phyloP scores from a whole-genome alignment of 805 yeast species.

The Ogataea trehaloabstinens region DNA sequence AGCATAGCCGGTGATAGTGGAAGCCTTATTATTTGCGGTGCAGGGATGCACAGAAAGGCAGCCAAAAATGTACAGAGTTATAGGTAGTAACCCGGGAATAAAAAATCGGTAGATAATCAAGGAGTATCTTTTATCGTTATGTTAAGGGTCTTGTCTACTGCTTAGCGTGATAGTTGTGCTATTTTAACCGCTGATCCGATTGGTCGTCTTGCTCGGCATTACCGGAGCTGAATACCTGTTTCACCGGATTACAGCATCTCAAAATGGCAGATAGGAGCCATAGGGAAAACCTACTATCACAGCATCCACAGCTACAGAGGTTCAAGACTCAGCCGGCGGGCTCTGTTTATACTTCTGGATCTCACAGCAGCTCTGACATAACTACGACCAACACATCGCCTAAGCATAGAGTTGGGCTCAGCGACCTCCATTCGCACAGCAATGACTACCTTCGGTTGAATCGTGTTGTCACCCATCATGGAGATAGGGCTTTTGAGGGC shows the following conservation, averaged over 20 bases:
- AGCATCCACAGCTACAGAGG: neutral
- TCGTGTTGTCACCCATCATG: conserved; percentile 26
- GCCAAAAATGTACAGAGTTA: too few species aligned
- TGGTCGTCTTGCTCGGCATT: too few species aligned
- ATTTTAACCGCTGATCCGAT: too few species aligned
- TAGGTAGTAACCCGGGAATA: too few species aligned
- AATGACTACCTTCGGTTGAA: conserved; percentile 10
- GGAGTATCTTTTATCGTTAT: too few species aligned
- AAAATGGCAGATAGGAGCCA: neutral
- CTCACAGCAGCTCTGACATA: conserved; percentile 1
- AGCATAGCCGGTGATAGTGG: too few species aligned
- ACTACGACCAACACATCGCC: neutral
- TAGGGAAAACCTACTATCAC: neutral
- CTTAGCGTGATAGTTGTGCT: too few species aligned
- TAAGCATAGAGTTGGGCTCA: neutral
- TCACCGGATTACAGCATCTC: too few species aligned
- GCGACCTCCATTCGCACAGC: neutral
- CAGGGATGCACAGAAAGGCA: neutral
- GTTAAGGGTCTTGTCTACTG: too few species aligned
- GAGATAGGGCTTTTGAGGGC: conserved; percentile 14
- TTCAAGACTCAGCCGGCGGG: conserved; percentile 1
- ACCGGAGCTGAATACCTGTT: too few species aligned
- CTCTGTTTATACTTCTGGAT: neutral
- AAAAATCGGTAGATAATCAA: too few species aligned
- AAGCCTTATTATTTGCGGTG: too few species aligned